A percentile compares a stretch with the other conserved stretches of the same genome.
Evolutionary conservation across 805 yeast genomes (phyloP).

Genomic region (Starmerella kuoi): DNA sequence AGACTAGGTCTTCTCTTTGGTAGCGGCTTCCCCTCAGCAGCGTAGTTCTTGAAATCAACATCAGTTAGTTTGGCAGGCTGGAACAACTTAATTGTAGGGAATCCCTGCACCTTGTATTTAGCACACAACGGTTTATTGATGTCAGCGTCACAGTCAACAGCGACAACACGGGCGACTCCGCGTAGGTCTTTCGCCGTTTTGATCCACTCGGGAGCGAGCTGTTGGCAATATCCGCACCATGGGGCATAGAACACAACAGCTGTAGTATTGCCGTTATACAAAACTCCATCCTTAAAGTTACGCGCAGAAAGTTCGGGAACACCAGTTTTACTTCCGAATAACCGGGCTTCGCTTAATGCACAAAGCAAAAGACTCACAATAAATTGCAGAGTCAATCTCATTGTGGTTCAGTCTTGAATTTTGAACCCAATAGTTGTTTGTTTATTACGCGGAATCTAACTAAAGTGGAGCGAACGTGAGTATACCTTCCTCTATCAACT

Average conservation of each 20-base stretch:
- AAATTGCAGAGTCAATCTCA: background rate
- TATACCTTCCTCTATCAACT: too few species aligned
- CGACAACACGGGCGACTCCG: constrained; percentile 43
- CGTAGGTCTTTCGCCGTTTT: constrained; percentile 52
- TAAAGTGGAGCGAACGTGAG: too few species aligned
- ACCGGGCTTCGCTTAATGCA: background rate
- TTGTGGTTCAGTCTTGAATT: too few species aligned
- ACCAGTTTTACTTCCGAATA: constrained; percentile 15
- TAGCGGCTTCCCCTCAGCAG: constrained; percentile 22
- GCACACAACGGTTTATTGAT: constrained; percentile 60
- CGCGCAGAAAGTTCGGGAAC: constrained; percentile 20
- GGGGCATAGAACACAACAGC: constrained; percentile 90
- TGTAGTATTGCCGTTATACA: constrained; percentile 61
- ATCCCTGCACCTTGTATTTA: constrained; percentile 54
- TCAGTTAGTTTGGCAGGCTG: constrained; percentile 59
- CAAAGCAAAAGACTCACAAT: constrained; percentile 1
- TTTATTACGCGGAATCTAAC: too few species aligned
- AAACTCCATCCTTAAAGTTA: constrained; percentile 55
- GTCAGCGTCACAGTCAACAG: constrained; percentile 74
- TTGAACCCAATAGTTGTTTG: too few species aligned
- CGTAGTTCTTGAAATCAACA: constrained; percentile 19
- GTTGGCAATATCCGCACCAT: constrained; percentile 97
- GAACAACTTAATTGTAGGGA: constrained; percentile 72
- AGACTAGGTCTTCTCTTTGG: constrained; percentile 22
- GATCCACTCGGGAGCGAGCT: constrained; percentile 49